Evolutionary conservation across 208 protist species (phyloP).

Genomic region (Trypanosoma vivax): DNA sequence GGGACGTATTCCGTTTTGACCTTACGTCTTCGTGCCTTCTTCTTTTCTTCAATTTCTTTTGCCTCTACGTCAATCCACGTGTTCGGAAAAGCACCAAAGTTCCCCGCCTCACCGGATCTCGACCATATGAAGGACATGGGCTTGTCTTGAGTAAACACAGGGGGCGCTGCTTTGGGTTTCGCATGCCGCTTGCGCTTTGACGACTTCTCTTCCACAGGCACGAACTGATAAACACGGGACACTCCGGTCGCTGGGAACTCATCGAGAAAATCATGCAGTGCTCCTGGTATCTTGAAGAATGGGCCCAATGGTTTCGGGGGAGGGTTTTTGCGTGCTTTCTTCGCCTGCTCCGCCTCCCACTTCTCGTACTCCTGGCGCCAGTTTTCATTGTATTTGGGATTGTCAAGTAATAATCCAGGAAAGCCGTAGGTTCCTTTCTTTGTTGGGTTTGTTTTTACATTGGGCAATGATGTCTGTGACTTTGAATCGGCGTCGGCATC

Average conservation of each 20-base stretch:
- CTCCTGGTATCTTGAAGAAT: slow-evolving; percentile 42
- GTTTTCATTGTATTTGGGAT: slow-evolving; percentile 61
- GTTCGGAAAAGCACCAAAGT: slow-evolving; percentile 71
- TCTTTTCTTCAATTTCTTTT: slow-evolving; percentile 17
- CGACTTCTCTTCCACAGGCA: slow-evolving; percentile 26
- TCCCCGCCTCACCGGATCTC: slow-evolving; percentile 41
- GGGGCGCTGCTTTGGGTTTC: slow-evolving; percentile 3
- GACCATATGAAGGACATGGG: slow-evolving; percentile 35
- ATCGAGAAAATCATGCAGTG: slow-evolving; percentile 62
- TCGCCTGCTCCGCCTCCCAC: slow-evolving; percentile 18
- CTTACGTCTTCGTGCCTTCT: slow-evolving; percentile 21
- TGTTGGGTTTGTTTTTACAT: slow-evolving; percentile 66
- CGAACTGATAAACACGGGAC: slow-evolving; percentile 63
- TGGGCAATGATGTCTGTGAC: slow-evolving; percentile 37
- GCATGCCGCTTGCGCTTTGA: slow-evolving; percentile 23
- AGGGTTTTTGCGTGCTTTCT: slow-evolving; percentile 7
- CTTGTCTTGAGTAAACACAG: slow-evolving; percentile 25
- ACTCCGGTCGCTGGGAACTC: slow-evolving; percentile 68
- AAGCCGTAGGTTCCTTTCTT: slow-evolving; percentile 85
- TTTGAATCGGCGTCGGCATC: slow-evolving; percentile 4
- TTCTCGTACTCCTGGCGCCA: slow-evolving; percentile 26
- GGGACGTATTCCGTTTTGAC: slow-evolving; percentile 24
- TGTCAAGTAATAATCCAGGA: slow-evolving; percentile 55
- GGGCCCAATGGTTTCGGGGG: slow-evolving; percentile 20
- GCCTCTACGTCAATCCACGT: slow-evolving; percentile 43